Evolutionary conservation across 306 rosid species (phyloP), one percentile per base, ranked within the genome.

Genomic region (Oxytropis ochrocephala): DNA sequence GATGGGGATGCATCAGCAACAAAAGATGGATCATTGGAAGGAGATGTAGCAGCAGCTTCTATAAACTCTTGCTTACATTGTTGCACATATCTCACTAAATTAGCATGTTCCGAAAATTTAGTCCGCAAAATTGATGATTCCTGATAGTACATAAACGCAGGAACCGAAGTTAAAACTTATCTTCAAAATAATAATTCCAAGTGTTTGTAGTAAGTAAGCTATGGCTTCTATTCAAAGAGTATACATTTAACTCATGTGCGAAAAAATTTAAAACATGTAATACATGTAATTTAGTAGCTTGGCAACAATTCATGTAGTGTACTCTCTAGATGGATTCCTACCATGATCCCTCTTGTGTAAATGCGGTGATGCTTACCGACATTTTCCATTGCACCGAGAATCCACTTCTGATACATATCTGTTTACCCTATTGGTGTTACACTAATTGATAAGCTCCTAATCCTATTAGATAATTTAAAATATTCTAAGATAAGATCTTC

Each of bases 111-210:
- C 39, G 44, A 77, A 53, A 95, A 85, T 77, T 87, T 87, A 73
- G 69, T 77, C 66, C 88, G 85, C 64, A 95, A 80, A 19, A 80
- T 74, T 47, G 99, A 95, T 8, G 92, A 83, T 73, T 85, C 99
- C 99, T 95, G 85, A 41, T 59, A 64, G 81, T 30, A 83, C 30
- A 77, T 10, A 55, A 54, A 79, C 51, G 80, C 60, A 75, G 47
- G 50, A 81, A 58, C 11, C 29, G 21, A n/a, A 55, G 49, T 78
- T 43, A 70, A 59, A 16, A 16, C n/a, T 51, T 63, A 24, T 71
- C 38, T 16, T 24, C 35, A 19, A 55, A 58, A 55, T 1, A 52
- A 76, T 13, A 46, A 17, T 59, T 18, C 50, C 2, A 9, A 63
- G 59, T 24, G 16, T 39, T 58, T 30, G 42, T 9, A 58, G 55